Base-by-base conservation (phyloP, 331 rosid genomes). In the Stylosanthes scabra region DNA sequence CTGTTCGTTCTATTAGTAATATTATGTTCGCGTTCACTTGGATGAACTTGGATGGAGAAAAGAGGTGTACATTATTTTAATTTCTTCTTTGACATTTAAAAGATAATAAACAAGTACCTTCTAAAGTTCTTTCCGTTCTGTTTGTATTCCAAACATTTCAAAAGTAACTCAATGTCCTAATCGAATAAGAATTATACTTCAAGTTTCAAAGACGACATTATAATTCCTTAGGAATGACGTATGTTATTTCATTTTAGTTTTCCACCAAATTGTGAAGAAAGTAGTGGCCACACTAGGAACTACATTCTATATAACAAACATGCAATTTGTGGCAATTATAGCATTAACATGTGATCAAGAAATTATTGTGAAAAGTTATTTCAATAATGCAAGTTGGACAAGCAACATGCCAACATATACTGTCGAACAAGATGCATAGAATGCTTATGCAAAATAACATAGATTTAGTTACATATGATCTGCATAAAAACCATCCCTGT, bases 311-410 rank as follows among this genome's bases (percentile, higher is more conserved):
- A 7, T 42, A 42, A 42, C 46, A 9, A 9, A 42, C 16, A 63
- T 45, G 7, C n/a, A 7, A 49, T 25, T 9, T 15, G 14, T 49
- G 41, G 70, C 11, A 44, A 14, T 56, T 59, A 59, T 58, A 49
- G 28, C 78, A 78, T 25, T 64, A 71, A 58, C 29, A 65, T 56
- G 47, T 57, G 14, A 58, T 42, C 46, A 66, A 51, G 27, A 62
- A 59, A 59, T 42, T 25, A 60, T 51, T 60, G 60, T 60, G 54
- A 25, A 25, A 39, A 31, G 42, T 50, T 50, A 52, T 54, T 54
- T 68, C 57, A 68, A 68, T 6, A 68, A 68, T 4, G 40, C 50
- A 80, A 40, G 50, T 68, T 74, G 72, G 56, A 56, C 62, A 79
- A 74, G 62, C 58, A 75, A 46, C 78, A 74, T 44, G 39, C 39